Evolutionary conservation across 306 rosid species (phyloP), one percentile per base, ranked within the genome.

Genomic region (Spatholobus suberectus): DNA sequence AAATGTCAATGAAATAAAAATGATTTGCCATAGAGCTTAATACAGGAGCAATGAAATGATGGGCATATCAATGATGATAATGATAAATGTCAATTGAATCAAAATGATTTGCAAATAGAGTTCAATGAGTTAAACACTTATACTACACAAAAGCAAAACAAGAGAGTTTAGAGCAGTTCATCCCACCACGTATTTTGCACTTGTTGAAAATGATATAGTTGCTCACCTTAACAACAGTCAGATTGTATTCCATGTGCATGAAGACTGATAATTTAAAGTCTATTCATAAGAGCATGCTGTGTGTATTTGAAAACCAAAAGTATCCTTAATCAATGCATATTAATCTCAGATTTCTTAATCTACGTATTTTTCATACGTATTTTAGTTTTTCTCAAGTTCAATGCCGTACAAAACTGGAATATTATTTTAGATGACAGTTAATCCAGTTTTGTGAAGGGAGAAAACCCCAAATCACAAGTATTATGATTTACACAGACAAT

Each of bases 21-120:
- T 51, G 49, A 52, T 20, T 76, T 77, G 57, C 27, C 27, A 66
- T 52, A 46, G 70, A 54, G n/a, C 34, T 66, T 65, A 63, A 21
- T 18, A 70, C 41, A 41, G 61, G 51, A 29, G 32, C 65, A 59
- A 23, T 2, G 14, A 34, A 54, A 38, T 75, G 37, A 69, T 69
- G 38, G 21, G 23, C 71, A 76, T 21, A 62, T 59, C 20, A 34
- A 20, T 57, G 44, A 76, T 44, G 49, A 49, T 4, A 15, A 49
- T 34, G 24, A 37, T 65, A 52, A 37, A 34, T 69, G 71, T 34
- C 47, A 76, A 57, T 40, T 41, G 29, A 20, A 69, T 26, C 51
- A 69, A 35, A 69, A 59, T n/a, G 24, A 76, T 41, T 47, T 24
- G 49, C n/a, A 76, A 58, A 49, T 17, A 49, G 55, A n/a, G n/a